Percentiles rank a stretch among this genome's conserved stretches.
phyloP scores from a whole-genome alignment of 2,329 filamentous ascomycete species.

The Penicillium freii region DNA sequence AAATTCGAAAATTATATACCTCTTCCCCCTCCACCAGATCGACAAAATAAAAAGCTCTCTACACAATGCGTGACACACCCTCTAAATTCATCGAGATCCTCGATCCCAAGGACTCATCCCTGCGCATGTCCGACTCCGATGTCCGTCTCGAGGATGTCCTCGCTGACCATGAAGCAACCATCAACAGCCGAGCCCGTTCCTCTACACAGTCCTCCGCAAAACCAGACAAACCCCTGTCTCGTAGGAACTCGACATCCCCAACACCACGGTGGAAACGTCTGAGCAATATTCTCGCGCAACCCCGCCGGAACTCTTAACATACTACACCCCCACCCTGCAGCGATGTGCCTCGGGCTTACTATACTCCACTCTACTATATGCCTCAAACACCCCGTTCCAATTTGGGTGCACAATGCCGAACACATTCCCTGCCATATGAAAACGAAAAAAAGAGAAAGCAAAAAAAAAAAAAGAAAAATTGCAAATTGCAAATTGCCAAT shows the following conservation, averaged over 20 bases:
- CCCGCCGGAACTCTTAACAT: constrained; percentile 25
- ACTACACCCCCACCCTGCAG: not conserved
- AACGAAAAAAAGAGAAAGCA: not conserved
- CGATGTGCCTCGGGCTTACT: not conserved
- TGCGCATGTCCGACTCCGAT: constrained; percentile 39
- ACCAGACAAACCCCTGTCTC: constrained; percentile 29
- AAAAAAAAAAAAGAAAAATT: not conserved
- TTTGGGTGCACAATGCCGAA: not conserved
- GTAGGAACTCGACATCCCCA: constrained; percentile 24
- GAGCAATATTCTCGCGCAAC: constrained; percentile 33
- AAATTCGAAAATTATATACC: not conserved
- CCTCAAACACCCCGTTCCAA: not conserved
- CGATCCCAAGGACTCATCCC: constrained; percentile 35
- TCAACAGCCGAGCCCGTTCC: constrained; percentile 36
- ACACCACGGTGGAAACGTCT: constrained; percentile 35
- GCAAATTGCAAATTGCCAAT: not conserved
- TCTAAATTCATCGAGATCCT: constrained; percentile 48
- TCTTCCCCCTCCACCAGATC: not conserved
- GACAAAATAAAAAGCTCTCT: not conserved
- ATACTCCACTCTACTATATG: not conserved
- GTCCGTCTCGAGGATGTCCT: constrained; percentile 47
- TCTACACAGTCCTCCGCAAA: constrained; percentile 39
- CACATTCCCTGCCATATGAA: not conserved
- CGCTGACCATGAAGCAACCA: constrained; percentile 38
- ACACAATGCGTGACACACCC: constrained; percentile 35